These are phyloP conservation scores for Filobasidium floriforme DNA, from an alignment of 768 basidiomycete genomes.

Conservation along the genomic window DNA sequence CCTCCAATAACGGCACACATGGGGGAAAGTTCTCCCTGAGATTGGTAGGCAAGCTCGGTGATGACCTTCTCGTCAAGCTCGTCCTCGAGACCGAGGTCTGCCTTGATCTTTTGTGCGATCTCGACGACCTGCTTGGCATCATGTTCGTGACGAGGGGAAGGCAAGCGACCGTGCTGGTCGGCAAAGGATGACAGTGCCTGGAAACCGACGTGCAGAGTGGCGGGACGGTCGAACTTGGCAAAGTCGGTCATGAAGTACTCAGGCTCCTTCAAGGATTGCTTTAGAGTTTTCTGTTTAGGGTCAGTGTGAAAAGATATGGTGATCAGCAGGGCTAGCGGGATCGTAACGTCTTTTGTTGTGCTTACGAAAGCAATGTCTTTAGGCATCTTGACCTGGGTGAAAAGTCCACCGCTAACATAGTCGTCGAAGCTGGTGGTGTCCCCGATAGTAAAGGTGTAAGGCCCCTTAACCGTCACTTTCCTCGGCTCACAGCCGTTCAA, in stretches of 20 bases:
- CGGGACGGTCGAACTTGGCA: constrained; percentile 88
- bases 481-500: constrained; percentile 84
- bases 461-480: constrained; percentile 87
- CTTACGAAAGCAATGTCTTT: constrained; percentile 88
- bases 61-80: constrained; percentile 69
- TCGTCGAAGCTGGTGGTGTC: constrained; percentile 70
- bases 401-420: constrained; percentile 84
- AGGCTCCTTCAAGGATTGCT: constrained; percentile 70
- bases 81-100: constrained; percentile 51
- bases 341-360: constrained; percentile 19
- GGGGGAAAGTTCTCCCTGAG: constrained; percentile 80
- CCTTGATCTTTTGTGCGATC: constrained; percentile 64
- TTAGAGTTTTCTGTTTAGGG: constrained; percentile 71
- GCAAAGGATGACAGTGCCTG: constrained; percentile 78
- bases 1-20: constrained; percentile 89
- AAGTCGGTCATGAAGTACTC: constrained; percentile 94
- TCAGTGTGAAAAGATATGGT: constrained; percentile 6
- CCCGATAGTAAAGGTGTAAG: constrained; percentile 94
- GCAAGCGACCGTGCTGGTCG: constrained; percentile 59
- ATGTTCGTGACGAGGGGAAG: constrained; percentile 69
- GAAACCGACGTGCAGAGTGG: constrained; percentile 86
- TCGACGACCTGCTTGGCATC: constrained; percentile 69
- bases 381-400: constrained; percentile 98
- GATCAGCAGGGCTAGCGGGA: neutral
- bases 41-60: constrained; percentile 81